These are phyloP conservation scores for Kuraishia cidri DNA, from an alignment of 805 yeast species.

Conservation along the genomic window DNA sequence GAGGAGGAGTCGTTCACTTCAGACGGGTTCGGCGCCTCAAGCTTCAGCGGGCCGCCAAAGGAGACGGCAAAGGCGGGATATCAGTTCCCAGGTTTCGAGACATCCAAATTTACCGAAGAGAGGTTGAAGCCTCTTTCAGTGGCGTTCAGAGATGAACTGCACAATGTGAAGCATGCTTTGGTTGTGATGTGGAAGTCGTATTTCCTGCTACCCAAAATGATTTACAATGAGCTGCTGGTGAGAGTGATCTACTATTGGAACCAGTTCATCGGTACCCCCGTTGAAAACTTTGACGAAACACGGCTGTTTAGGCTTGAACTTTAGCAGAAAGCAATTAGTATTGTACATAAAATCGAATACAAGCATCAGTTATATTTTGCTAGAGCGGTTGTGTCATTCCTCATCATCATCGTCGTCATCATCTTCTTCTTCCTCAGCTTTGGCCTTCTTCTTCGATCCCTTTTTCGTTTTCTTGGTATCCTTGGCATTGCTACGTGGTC, in stretches of 20 bases:
- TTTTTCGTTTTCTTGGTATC: conserved; percentile 1
- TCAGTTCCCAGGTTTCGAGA: neutral
- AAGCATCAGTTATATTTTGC: too few species aligned
- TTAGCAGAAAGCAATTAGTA: conserved; percentile 3
- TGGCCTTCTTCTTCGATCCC: neutral
- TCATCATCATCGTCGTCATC: conserved; percentile 8
- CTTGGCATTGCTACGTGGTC: conserved; percentile 10
- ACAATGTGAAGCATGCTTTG: conserved; percentile 49
- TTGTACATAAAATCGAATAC: too few species aligned
- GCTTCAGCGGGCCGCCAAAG: neutral
- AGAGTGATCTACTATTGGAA: conserved; percentile 61
- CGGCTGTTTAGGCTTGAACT: conserved; percentile 18
- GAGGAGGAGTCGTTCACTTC: neutral
- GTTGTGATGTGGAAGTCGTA: conserved; percentile 61
- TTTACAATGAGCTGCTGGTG: conserved; percentile 40
- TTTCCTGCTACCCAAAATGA: conserved; percentile 54
- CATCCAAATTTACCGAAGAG: too few species aligned
- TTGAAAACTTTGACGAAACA: conserved; percentile 17
- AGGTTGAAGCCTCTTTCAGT: conserved; percentile 15
- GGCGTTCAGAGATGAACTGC: conserved; percentile 41
- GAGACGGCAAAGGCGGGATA: neutral
- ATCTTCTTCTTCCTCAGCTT: conserved; percentile 3
- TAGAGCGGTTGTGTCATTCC: too few species aligned
- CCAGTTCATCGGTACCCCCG: conserved; percentile 54
- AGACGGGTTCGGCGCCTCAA: too few species aligned